Evolutionary conservation across 208 protist genomes (phyloP), one percentile per base, ranked within the genome.

Genomic region (Entamoeba histolytica): DNA sequence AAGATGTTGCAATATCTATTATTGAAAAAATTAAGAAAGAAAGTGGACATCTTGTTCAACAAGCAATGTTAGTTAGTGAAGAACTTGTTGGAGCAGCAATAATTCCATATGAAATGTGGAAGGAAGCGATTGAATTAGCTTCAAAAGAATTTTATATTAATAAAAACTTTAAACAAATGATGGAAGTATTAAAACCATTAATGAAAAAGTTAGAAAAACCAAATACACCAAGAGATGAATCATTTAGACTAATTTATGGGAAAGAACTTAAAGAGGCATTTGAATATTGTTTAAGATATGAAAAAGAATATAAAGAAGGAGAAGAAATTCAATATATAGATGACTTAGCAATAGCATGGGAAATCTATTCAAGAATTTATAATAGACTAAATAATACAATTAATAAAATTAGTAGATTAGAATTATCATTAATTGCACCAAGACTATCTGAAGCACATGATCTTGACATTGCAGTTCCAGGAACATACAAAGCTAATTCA

Each of bases 51-150:
- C 95, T 99, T 92, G 97, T 99, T 8, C 96, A 97, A 44, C 98
- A 99, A 95, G 98, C 98, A 49, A 94, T 96, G 55, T 95, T 99
- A 47, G 98, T 99, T 8, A 97, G 95, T 94, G 95, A 97, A 57
- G 99, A 99, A 95, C 96, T 99, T 7, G 98, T 99, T 91, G 97
- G 98, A 49, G 98, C 98, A 91, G 98, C 98, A 51, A 98, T 99
- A 94, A 95, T 99, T 51, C 99, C 98, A 98, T 94, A 95, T 92
- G 97, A 98, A 94, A 94, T 97, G 94, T 98, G 97, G 97, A 94
- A 97, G 92, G 96, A 97, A 92, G 96, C 93, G 0, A 15, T 78
- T 44, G 61, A 91, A 49, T 15, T 23, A 49, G 52, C 47, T 52
- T 51, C 28, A 49, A 19, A 78, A 15, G 6, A 52, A 17, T 91